These are phyloP conservation scores for Bauhinia variegata DNA, from an alignment of 306 rosid genomes.

Conservation along the genomic window DNA sequence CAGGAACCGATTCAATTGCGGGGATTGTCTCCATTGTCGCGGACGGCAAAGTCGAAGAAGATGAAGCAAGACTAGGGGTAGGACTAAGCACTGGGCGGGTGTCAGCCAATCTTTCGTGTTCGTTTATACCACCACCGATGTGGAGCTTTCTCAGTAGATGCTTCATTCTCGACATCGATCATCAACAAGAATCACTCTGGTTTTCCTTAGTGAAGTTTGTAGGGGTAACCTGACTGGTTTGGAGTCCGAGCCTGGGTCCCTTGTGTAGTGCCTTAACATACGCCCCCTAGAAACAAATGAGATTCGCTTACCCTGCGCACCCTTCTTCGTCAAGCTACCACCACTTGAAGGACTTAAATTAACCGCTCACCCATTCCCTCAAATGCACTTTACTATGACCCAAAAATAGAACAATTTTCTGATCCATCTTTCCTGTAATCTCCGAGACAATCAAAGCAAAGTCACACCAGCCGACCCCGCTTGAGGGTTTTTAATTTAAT, in stretches of 20 bases:
- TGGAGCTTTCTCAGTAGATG: conserved; percentile 95
- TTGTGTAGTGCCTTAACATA: conserved; percentile 43
- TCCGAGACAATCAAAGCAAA: too few species aligned
- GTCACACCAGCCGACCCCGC: too few species aligned
- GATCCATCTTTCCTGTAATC: too few species aligned
- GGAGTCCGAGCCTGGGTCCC: background rate
- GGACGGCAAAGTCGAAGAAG: conserved; percentile 47
- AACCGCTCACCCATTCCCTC: conserved; percentile 72
- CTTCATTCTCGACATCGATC: conserved; percentile 94
- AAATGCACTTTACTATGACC: conserved; percentile 38
- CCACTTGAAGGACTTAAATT: conserved; percentile 49
- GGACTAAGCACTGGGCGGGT: conserved; percentile 42
- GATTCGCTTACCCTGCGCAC: conserved; percentile 65
- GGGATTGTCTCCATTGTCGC: conserved; percentile 50
- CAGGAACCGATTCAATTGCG: conserved; percentile 48
- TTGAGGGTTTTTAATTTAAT: too few species aligned
- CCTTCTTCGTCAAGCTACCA: conserved; percentile 61
- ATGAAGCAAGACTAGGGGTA: conserved; percentile 31
- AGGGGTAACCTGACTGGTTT: background rate
- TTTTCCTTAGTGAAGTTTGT: background rate
- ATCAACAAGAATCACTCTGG: conserved; percentile 44
- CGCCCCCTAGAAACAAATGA: conserved; percentile 47
- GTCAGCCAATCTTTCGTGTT: conserved; percentile 55
- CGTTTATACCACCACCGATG: conserved; percentile 86
- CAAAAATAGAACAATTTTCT: background rate